Base-by-base conservation (phyloP, 169 alveolate species). In the Eimeria falciformis region DNA sequence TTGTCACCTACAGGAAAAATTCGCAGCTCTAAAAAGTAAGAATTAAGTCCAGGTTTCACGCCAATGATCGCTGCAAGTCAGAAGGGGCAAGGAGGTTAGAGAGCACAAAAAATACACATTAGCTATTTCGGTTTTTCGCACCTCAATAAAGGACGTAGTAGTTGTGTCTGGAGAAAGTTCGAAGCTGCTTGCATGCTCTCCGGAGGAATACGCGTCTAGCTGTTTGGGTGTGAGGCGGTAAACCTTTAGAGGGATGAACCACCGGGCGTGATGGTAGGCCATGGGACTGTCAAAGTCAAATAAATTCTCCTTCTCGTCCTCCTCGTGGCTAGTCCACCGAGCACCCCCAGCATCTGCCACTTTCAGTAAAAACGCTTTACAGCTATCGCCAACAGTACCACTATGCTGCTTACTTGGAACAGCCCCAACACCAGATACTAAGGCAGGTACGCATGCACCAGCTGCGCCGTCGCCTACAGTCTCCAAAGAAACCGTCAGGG, bases 291-390 rank as follows among this genome's bases (percentile, higher is more conserved):
- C 89, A 33, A 81, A 81, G 27, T 71, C 89, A 81, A 81, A 81
- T 53, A 81, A 53, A 40, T 81, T 75, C 45, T 46, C 75, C 0
- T 65, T 75, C 56, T 65, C 75, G 37, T 81, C 75, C 77, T 81
- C 89, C 29, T 81, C 89, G 11, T 53, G 65, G 58, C 89, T 81
- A 55, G 89, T 81, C 89, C 89, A 81, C 71, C 89, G 53, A 55
- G 77, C 89, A 55, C 89, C 89, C 27, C 89, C 89, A 14, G 89
- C 89, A 50, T 55, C 37, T 56, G 89, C 25, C 47, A 81, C 23
- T 5, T 81, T 17, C 33, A 27, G 77, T 12, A 81, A 65, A 9
- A 66, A 37, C 21, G 47, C 53, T 18, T 43, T 27, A 21, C 50
- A 4, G 29, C 53, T 66, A 11, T 29, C 37, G 40, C 56, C 89